Evolutionary conservation across 169 alveolate genomes (phyloP).

Genomic region (Plasmodium cynomolgi): DNA sequence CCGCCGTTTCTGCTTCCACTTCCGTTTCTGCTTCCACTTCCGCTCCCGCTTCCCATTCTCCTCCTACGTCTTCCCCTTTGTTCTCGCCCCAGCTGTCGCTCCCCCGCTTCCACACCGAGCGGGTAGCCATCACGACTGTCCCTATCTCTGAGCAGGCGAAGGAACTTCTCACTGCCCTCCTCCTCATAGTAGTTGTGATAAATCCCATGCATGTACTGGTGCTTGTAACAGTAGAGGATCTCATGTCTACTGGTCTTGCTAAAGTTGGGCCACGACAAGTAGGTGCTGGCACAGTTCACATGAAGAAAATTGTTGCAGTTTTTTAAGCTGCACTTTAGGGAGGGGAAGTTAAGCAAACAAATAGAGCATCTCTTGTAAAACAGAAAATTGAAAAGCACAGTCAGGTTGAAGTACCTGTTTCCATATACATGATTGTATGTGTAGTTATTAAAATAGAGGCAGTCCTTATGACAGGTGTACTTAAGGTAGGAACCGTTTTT

Average conservation of each 20-base stretch:
- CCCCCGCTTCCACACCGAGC: not conserved
- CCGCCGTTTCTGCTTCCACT: not conserved
- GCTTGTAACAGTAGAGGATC: conserved; percentile 41
- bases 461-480: conserved; percentile 64
- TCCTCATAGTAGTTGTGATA: conserved; percentile 41
- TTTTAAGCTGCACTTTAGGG: conserved; percentile 47
- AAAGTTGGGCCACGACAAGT: conserved; percentile 64
- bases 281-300: conserved; percentile 41
- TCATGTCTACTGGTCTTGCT: conserved; percentile 61
- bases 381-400: conserved; percentile 34
- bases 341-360: conserved; percentile 52
- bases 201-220: conserved; percentile 69
- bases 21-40: not conserved
- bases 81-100: not conserved
- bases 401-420: conserved; percentile 56
- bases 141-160: not conserved
- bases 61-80: not conserved
- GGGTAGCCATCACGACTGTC: not conserved
- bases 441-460: conserved; percentile 45
- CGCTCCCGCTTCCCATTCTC: too few relatives aligned
- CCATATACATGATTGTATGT: conserved; percentile 58
- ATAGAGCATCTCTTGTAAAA: conserved; percentile 39
- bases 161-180: not conserved
- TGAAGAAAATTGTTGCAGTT: conserved; percentile 52
- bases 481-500: conserved; percentile 37